Evolutionary conservation across 306 rosid species (phyloP), one percentile per base, ranked within the genome.

Genomic region (Gleditsia sinensis): DNA sequence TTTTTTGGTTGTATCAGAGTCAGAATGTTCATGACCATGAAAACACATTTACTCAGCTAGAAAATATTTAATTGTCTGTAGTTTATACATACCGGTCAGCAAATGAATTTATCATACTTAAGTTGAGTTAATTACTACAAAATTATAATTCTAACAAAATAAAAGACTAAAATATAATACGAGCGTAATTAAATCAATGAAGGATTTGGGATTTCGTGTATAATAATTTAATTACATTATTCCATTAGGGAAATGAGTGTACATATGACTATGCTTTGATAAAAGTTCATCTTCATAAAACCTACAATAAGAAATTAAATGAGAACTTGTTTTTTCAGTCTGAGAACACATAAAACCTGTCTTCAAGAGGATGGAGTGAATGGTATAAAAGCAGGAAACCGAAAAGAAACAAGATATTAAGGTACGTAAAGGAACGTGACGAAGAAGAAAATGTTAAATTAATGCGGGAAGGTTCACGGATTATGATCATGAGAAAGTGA

Each of bases 401-500:
- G 20, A 32, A 55, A 40, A 36, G 34, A 67, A 30, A 32, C 4
- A 32, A 46, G 3, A 14, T 37, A 45, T n/a, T 16, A 7, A 10
- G 25, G 3, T 68, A 59, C 25, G 48, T 60, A 62, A 51, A 62
- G 50, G 58, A 54, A n/a, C 34, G 42, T 53, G 61, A 25, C 10
- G 61, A 43, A 10, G 61, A 25, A 19, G 61, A 43, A 10, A 65
- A 64, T 46, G 83, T 73, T 45, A 55, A 67, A 56, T 45, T 12
- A 7, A 19, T 39, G 25, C 61, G 49, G 37, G 51, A 64, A 66
- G 30, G 83, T 34, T 79, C 83, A 72, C 70, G 78, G 83, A 72
- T 72, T 43, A 9, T 27, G 78, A 79, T 45, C 55, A 54, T 45
- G 62, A 43, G 69, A 55, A 78, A 65, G 78, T 64, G 43, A 32